Conservation (phyloP, 257 asterid genomes). For the Rubia yunnanensis region DNA sequence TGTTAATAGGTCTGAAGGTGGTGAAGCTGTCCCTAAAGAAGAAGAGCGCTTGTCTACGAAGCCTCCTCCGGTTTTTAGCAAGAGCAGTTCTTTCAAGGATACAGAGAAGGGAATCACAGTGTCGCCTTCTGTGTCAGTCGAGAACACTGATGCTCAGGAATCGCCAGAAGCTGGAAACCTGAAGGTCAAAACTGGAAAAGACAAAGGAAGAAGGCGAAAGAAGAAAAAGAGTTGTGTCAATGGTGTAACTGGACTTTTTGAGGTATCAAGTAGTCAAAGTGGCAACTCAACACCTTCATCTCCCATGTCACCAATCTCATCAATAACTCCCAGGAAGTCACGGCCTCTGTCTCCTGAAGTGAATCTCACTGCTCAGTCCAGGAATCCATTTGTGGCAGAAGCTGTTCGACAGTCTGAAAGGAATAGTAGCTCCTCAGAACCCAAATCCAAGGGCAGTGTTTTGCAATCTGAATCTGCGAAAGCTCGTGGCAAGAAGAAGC, state of each 20-base stretch:
- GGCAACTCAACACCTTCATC: constrained; percentile 85
- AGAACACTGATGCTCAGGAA: constrained; percentile 29
- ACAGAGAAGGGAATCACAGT: constrained; percentile 13
- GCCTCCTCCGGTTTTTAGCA: constrained; percentile 15
- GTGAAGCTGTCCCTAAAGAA: constrained; percentile 16
- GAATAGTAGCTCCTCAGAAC: constrained; percentile 16
- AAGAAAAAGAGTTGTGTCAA: constrained; percentile 49
- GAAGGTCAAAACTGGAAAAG: constrained; percentile 52
- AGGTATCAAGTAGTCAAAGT: constrained; percentile 87
- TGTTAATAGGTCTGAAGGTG: constrained; percentile 17
- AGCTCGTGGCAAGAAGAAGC: constrained; percentile 23
- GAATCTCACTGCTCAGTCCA: constrained; percentile 26
- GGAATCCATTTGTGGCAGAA: constrained; percentile 22
- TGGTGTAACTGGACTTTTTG: constrained; percentile 33
- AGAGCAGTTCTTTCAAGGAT: constrained; percentile 18
- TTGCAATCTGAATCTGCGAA: constrained; percentile 22
- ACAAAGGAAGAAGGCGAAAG: constrained; percentile 59
- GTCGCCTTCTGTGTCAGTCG: constrained; percentile 13
- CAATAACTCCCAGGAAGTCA: constrained; percentile 37
- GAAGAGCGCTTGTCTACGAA: neutral
- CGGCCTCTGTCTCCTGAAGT: constrained; percentile 29
- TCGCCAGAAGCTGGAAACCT: constrained; percentile 32
- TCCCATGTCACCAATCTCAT: constrained; percentile 61
- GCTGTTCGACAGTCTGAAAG: constrained; percentile 19
- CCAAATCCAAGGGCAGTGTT: constrained; percentile 18